These are phyloP conservation scores for Talaromyces sp. DNA, from an alignment of 2,329 filamentous ascomycete species.

Conservation along the genomic window DNA sequence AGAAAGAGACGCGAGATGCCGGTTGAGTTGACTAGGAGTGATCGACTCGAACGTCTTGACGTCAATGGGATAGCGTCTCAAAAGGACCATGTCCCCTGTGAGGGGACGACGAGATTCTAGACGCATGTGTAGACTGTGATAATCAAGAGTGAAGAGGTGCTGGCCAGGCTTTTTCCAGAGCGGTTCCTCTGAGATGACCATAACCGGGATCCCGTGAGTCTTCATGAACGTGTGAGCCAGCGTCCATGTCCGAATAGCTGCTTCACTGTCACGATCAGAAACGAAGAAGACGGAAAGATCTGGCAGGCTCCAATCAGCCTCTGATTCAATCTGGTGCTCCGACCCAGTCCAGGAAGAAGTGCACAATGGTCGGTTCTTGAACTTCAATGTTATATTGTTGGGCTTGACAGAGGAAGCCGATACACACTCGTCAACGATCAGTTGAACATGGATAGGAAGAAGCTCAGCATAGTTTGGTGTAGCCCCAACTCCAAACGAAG, in stretches of 20 bases:
- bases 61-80: conserved; percentile 42
- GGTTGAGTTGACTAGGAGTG: conserved; percentile 42
- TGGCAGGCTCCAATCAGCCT: conserved; percentile 39
- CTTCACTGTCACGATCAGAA: conserved; percentile 29
- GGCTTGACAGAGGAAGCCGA: conserved; percentile 26
- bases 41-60: conserved; percentile 45
- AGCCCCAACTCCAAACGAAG: conserved; percentile 42
- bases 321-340: conserved; percentile 35
- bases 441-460: conserved; percentile 43
- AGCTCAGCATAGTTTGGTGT: conserved; percentile 46
- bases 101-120: conserved; percentile 34
- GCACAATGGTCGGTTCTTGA: conserved; percentile 37
- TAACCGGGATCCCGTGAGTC: conserved; percentile 39
- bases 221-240: conserved; percentile 37
- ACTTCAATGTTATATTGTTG: conserved; percentile 30
- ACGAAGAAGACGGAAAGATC: conserved; percentile 45
- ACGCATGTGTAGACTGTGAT: conserved; percentile 40
- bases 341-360: conserved; percentile 33
- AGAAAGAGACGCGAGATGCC: conserved; percentile 42
- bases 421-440: conserved; percentile 45
- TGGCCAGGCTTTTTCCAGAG: conserved; percentile 32
- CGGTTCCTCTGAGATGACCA: conserved; percentile 42
- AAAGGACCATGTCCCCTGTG: conserved; percentile 29
- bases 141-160: conserved; percentile 34
- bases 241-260: conserved; percentile 24